phyloP scores from a whole-genome alignment of 1,284 basidiomycete species.

The Trichosporon sp. region DNA sequence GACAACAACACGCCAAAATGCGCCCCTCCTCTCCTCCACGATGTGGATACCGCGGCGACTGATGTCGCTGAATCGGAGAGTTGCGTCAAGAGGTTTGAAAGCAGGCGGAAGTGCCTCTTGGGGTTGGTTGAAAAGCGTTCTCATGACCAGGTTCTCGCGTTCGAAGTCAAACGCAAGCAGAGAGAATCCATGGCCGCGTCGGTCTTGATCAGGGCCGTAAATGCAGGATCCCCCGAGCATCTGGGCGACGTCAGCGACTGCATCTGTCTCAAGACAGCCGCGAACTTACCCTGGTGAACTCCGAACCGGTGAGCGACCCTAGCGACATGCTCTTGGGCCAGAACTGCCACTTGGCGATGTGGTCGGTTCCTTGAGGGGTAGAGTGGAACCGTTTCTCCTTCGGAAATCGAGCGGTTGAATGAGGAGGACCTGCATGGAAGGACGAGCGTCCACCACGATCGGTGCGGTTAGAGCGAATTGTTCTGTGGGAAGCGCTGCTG shows the following conservation, averaged over 20 bases:
- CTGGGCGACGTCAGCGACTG: background rate
- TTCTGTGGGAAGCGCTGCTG: background rate
- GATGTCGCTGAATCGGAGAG: slow-evolving; percentile 50
- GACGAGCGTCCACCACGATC: background rate
- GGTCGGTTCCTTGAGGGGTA: background rate
- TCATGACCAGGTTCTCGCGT: slow-evolving; percentile 41
- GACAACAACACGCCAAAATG: slow-evolving; percentile 36
- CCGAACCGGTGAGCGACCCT: slow-evolving; percentile 16
- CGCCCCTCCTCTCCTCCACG: slow-evolving; percentile 21
- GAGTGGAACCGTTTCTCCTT: background rate
- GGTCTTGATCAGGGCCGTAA: background rate
- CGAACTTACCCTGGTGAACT: slow-evolving; percentile 21
- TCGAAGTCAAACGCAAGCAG: slow-evolving; percentile 49
- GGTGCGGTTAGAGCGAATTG: background rate
- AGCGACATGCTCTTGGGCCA: slow-evolving; percentile 16
- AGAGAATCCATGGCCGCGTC: slow-evolving; percentile 24
- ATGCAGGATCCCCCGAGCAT: slow-evolving; percentile 14
- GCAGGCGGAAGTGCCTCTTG: slow-evolving; percentile 35
- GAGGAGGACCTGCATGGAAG: background rate
- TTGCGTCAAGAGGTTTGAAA: slow-evolving; percentile 45
- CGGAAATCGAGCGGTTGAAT: background rate
- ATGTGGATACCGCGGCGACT: slow-evolving; percentile 45
- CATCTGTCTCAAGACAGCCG: background rate
- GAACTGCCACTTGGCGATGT: slow-evolving; percentile 10
- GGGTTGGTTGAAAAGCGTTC: background rate